Evolutionary conservation across 176 grass and related monocot species (phyloP), one percentile per base, ranked within the genome.

Genomic region (Neostapfia colusana): DNA sequence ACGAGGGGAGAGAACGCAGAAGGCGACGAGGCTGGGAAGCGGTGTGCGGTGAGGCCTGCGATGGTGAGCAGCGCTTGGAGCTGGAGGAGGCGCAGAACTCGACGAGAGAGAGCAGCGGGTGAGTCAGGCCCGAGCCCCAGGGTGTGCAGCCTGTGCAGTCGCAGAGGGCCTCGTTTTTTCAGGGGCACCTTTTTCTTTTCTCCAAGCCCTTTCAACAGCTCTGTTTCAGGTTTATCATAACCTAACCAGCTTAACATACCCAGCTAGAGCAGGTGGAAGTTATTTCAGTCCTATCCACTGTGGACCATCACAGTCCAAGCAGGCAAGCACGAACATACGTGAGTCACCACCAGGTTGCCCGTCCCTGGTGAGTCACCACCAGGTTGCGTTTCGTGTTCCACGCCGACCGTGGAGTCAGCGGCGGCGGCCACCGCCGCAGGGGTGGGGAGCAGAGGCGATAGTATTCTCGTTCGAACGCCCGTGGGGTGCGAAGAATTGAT

Each of bases 321-420:
- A n/a, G n/a, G n/a, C n/a, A n/a, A n/a, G n/a, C n/a, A n/a, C n/a
- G n/a, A n/a, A n/a, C n/a, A n/a, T n/a, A n/a, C n/a, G n/a, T n/a
- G n/a, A n/a, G n/a, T n/a, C n/a, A n/a, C n/a, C n/a, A n/a, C n/a
- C n/a, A n/a, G n/a, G n/a, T n/a, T n/a, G n/a, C n/a, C n/a, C n/a
- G n/a, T n/a, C n/a, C n/a, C n/a, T n/a, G 90, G 84, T 89, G 84
- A 50, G 87, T 89, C 45, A 93, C 77, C 61, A 89, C 64, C 16
- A 93, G 90, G 50, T 89, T 93, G 43, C 51, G 63, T 64, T 93
- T 89, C 14, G 87, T 87, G 77, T 93, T 93, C 90, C 90, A 93
- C 63, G 65, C 74, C 68, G 85, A 82, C 50, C 86, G 86, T 6
- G 43, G 10, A 10, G 24, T 5, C 55, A 31, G 11, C 40, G 51